Conservation (phyloP, 179 eudicot species). For the Spinacia oleracea region DNA sequence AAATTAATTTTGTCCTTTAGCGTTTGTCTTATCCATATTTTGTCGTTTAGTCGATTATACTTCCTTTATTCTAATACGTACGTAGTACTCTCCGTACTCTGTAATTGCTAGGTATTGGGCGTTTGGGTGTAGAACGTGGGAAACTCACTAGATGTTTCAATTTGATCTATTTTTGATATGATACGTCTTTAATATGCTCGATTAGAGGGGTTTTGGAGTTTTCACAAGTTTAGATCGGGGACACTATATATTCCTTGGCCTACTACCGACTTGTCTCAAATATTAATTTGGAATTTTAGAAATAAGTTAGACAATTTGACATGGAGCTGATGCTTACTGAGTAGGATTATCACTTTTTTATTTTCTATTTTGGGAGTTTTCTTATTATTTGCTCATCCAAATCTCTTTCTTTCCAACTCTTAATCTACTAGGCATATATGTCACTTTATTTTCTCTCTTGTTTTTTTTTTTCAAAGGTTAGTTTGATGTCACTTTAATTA, state of each 20-base stretch:
- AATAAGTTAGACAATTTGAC: neutral
- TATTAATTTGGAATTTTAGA: neutral
- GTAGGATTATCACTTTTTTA: slow-evolving; percentile 7
- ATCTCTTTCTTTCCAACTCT: slow-evolving; percentile 15
- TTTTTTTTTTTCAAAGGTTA: neutral
- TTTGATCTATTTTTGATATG: no score
- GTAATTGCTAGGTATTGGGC: no score
- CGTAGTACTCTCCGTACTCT: no score
- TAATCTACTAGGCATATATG: slow-evolving; percentile 3
- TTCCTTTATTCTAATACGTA: no score
- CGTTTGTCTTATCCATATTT: no score
- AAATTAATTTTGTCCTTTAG: no score
- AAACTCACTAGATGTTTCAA: no score
- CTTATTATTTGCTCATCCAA: neutral
- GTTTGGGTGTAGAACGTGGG: no score
- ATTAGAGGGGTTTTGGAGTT: no score
- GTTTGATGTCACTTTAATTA: neutral
- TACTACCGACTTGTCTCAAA: neutral
- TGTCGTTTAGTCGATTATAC: no score
- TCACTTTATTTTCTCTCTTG: neutral
- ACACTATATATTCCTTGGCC: neutral
- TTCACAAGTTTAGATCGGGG: neutral
- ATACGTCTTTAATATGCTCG: no score
- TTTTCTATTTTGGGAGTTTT: neutral
- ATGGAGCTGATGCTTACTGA: slow-evolving; percentile 16